Evolutionary conservation across 1,284 basidiomycete genomes (phyloP), one percentile per base, ranked within the genome.

Genomic region (Apiotrichum mycotoxinovorans): DNA sequence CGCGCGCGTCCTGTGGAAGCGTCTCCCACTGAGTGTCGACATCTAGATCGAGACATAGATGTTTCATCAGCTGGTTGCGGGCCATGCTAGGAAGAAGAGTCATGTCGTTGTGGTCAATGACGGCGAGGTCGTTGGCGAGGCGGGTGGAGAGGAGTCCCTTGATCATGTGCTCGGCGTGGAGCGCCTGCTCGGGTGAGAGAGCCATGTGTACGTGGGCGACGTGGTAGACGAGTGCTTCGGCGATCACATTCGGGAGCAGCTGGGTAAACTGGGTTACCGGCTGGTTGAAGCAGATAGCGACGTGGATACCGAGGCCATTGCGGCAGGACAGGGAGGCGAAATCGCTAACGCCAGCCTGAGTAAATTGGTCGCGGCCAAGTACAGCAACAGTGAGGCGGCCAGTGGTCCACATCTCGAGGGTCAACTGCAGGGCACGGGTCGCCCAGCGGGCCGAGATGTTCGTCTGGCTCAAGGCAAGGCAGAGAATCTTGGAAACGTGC

Each of bases 191-290:
- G 11, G 35, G 34, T 43, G 60, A 17, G 48, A 58, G 51, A 44
- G 54, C 25, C 51, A 62, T 54, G 48, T 62, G 60, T 35, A 58
- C 56, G 48, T 55, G 41, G 9, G 44, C 33, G 11, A 43, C 22
- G 23, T 42, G 38, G 30, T 25, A 53, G 27, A 49, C 18, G 23
- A 54, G 26, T 3, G 37, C 47, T 15, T 56, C 45, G 23, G 50
- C 49, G 15, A 56, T 35, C 10, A 56, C 25, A 25, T 51, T 25
- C 15, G 54, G 27, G 5, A 56, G 54, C 17, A 46, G 27, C 15
- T 51, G 43, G 51, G 18, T 25, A 10, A 14, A 23, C 26, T 43
- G 37, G n/a, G 44, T 35, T 7, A 40, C 25, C 15, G 45, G 26
- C 43, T 51, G 43, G 9, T 37, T 22, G 18, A 42, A 56, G 44